Conservation (phyloP, 106 monocot genomes). For the Acorus gramineus region DNA sequence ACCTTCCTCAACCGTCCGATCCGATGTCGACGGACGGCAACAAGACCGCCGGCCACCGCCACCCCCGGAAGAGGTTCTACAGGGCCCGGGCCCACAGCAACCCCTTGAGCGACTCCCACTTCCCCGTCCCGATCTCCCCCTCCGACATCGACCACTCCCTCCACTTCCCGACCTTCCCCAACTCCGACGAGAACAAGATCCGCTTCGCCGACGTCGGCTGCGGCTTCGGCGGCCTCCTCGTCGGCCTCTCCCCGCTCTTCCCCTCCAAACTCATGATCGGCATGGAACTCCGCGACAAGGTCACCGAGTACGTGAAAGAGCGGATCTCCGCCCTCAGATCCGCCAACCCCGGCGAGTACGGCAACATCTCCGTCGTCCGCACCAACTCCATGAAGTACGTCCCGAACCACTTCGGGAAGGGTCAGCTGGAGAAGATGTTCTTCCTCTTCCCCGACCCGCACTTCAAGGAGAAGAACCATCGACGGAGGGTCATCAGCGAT, state of each 20-base stretch:
- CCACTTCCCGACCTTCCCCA: slow-evolving; percentile 61
- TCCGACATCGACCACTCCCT: slow-evolving; percentile 53
- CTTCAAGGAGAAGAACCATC: slow-evolving; percentile 97
- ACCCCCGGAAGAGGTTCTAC: slow-evolving; percentile 82
- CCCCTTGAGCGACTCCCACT: slow-evolving; percentile 94
- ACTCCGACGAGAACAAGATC: slow-evolving; percentile 24
- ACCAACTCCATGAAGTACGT: slow-evolving; percentile 98
- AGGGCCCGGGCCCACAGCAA: slow-evolving; percentile 99
- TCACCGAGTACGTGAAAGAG: slow-evolving; percentile 88
- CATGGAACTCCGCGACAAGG: slow-evolving; percentile 98
- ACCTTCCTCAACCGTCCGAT: too few species aligned
- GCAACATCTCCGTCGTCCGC: slow-evolving; percentile 81
- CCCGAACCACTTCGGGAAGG: slow-evolving; percentile 86
- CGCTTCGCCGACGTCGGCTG: slow-evolving; percentile 89
- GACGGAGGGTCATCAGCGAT: slow-evolving; percentile 71
- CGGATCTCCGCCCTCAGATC: slow-evolving; percentile 69
- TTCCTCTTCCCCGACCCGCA: slow-evolving; percentile 97
- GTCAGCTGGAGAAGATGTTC: slow-evolving; percentile 89
- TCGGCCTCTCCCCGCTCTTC: slow-evolving; percentile 71
- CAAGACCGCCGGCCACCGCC: slow-evolving; percentile 5
- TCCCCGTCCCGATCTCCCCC: slow-evolving; percentile 77
- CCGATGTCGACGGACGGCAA: too few species aligned
- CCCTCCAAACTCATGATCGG: slow-evolving; percentile 90
- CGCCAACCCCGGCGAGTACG: slow-evolving; percentile 60
- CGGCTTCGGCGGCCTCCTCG: slow-evolving; percentile 89